These are phyloP conservation scores for Fusarium pseudonygamai DNA, from an alignment of 2,329 filamentous ascomycete genomes.

Conservation along the genomic window DNA sequence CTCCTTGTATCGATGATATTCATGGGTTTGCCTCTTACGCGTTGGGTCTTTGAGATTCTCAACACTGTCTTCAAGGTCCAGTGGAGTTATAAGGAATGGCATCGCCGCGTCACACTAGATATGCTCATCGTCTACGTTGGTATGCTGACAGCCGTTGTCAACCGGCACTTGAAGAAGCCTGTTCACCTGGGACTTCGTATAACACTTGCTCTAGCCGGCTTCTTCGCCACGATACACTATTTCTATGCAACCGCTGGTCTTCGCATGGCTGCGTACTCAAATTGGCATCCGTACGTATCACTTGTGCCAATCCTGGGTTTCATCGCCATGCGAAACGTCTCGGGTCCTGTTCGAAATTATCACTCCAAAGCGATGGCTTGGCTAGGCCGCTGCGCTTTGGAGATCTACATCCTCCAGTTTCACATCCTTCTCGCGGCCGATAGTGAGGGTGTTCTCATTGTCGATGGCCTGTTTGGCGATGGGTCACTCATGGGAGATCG, in stretches of 20 bases:
- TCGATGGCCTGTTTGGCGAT: slow-evolving; percentile 36
- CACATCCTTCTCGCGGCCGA: slow-evolving; percentile 71
- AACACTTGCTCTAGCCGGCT: slow-evolving; percentile 44
- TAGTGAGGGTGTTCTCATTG: slow-evolving; percentile 58
- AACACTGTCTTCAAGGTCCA: slow-evolving; percentile 54
- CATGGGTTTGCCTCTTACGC: background rate
- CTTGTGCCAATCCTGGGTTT: slow-evolving; percentile 63
- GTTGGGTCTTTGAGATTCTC: slow-evolving; percentile 44
- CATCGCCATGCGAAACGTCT: slow-evolving; percentile 59
- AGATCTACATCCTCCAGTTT: slow-evolving; percentile 67
- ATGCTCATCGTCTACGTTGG: slow-evolving; percentile 65
- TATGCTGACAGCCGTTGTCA: slow-evolving; percentile 54
- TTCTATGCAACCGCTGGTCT: background rate
- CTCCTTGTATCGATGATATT: slow-evolving; percentile 46
- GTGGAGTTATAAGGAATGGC: slow-evolving; percentile 58
- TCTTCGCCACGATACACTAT: slow-evolving; percentile 15
- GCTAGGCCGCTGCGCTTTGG: slow-evolving; percentile 65
- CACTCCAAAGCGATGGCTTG: slow-evolving; percentile 55
- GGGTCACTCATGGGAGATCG: slow-evolving; percentile 37
- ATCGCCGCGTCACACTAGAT: slow-evolving; percentile 61
- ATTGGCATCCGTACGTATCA: slow-evolving; percentile 62
- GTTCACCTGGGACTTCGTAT: slow-evolving; percentile 18
- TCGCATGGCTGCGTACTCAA: slow-evolving; percentile 51
- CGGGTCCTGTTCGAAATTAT: slow-evolving; percentile 10
- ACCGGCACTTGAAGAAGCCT: slow-evolving; percentile 17